Conservation (phyloP, 495 filamentous ascomycete species). For the Aspergillus ellipticus region DNA sequence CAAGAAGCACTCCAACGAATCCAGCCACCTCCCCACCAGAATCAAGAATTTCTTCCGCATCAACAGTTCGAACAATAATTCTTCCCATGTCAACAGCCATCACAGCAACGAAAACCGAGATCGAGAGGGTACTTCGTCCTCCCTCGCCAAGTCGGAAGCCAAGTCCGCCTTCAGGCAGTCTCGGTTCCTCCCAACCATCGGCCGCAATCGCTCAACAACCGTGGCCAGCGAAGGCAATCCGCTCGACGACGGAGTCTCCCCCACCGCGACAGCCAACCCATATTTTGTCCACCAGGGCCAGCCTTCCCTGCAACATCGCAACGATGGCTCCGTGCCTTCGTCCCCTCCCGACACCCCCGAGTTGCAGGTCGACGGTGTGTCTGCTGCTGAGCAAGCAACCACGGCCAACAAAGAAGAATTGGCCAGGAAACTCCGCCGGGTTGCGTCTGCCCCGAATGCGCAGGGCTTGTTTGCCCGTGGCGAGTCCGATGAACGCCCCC, state of each 20-base stretch:
- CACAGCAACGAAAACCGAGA: slow-evolving; percentile 20
- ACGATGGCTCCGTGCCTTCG: slow-evolving; percentile 89
- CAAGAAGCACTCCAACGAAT: slow-evolving; percentile 49
- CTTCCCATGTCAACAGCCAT: slow-evolving; percentile 33
- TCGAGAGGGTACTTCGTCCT: slow-evolving; percentile 14
- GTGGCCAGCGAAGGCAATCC: slow-evolving; percentile 91
- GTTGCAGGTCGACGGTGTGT: slow-evolving; percentile 67
- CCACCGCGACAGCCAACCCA: slow-evolving; percentile 91
- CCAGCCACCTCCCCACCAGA: slow-evolving; percentile 74
- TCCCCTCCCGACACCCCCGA: slow-evolving; percentile 92
- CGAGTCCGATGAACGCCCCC: slow-evolving; percentile 64
- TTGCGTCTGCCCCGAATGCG: slow-evolving; percentile 94
- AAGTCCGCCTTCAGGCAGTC: slow-evolving; percentile 77
- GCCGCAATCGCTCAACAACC: slow-evolving; percentile 77
- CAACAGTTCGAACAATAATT: slow-evolving; percentile 62
- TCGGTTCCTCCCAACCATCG: slow-evolving; percentile 74
- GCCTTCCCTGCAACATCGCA: slow-evolving; percentile 87
- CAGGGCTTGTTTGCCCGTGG: slow-evolving; percentile 80
- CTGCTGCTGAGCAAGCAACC: slow-evolving; percentile 70
- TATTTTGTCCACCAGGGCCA: slow-evolving; percentile 97
- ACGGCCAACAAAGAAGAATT: slow-evolving; percentile 87
- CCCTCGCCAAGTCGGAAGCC: slow-evolving; percentile 45
- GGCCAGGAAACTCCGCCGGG: slow-evolving; percentile 84
- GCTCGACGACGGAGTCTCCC: slow-evolving; percentile 82
- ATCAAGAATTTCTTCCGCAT: slow-evolving; percentile 99